Percentiles rank a stretch among this genome's conserved stretches.
phyloP scores from a whole-genome alignment of 2,329 filamentous ascomycete genomes.

The Colletotrichum tanaceti region DNA sequence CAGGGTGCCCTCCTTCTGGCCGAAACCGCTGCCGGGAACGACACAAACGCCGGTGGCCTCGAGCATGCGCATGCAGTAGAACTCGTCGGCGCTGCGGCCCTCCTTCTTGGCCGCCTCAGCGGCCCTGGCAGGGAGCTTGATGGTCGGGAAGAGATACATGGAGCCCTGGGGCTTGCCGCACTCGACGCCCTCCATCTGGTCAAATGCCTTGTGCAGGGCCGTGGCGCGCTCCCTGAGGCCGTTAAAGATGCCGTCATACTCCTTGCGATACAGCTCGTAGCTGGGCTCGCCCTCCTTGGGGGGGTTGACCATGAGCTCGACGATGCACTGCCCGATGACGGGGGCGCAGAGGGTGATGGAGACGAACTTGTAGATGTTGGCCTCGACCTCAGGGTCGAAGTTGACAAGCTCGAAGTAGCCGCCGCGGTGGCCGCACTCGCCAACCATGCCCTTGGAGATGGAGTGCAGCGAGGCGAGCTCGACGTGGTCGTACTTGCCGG shows the following conservation, averaged over 20 bases:
- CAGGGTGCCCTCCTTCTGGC: conserved; percentile 88
- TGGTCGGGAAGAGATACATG: conserved; percentile 99
- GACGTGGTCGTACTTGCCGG: conserved; percentile 82
- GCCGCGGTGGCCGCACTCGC: conserved; percentile 96
- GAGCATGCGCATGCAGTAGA: conserved; percentile 91
- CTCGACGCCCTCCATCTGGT: conserved; percentile 94
- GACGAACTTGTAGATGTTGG: conserved; percentile 98
- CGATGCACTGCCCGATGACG: conserved; percentile 93
- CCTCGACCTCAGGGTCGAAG: conserved; percentile 86
- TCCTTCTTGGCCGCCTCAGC: conserved; percentile 79
- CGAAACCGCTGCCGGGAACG: conserved; percentile 92
- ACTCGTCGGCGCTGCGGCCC: conserved; percentile 84
- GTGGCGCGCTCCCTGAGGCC: conserved; percentile 82
- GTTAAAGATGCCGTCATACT: conserved; percentile 85
- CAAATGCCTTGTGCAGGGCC: conserved; percentile 90
- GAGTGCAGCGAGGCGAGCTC: conserved; percentile 94
- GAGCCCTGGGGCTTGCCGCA: conserved; percentile 90
- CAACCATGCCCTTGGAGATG: conserved; percentile 97
- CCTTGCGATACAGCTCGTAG: conserved; percentile 83
- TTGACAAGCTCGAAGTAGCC: conserved; percentile 97
- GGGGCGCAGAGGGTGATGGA: conserved; percentile 97
- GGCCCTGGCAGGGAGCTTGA: conserved; percentile 81
- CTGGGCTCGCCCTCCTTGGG: conserved; percentile 85
- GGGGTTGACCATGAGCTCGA: conserved; percentile 98
- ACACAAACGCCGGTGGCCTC: conserved; percentile 96